Conservation (phyloP, 2,329 filamentous ascomycete species). For the Anisogramma anomala region DNA sequence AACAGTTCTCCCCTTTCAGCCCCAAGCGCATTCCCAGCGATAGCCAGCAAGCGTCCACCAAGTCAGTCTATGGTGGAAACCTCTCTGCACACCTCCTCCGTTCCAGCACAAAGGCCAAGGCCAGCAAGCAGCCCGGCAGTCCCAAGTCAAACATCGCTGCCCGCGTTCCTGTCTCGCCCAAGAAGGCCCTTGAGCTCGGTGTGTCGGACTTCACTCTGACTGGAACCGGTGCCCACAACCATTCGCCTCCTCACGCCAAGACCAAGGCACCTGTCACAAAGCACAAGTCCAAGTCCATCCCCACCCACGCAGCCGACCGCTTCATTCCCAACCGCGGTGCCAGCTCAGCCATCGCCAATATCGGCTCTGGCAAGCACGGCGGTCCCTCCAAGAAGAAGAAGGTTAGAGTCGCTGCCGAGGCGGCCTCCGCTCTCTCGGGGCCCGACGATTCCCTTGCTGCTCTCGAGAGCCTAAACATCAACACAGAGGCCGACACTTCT, state of each 20-base stretch:
- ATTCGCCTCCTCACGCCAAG: slow-evolving; percentile 48
- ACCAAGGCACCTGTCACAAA: slow-evolving; percentile 35
- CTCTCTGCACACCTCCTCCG: slow-evolving; percentile 69
- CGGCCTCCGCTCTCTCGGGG: slow-evolving; percentile 65
- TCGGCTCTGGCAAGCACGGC: slow-evolving; percentile 74
- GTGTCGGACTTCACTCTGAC: slow-evolving; percentile 87
- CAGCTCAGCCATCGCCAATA: slow-evolving; percentile 77
- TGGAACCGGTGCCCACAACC: slow-evolving; percentile 56
- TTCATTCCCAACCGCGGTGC: slow-evolving; percentile 92
- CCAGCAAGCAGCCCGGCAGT: slow-evolving; percentile 69
- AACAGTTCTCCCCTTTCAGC: slow-evolving; percentile 65
- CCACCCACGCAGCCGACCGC: slow-evolving; percentile 73
- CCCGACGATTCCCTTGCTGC: slow-evolving; percentile 67
- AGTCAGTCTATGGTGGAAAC: slow-evolving; percentile 72
- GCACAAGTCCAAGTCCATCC: slow-evolving; percentile 59
- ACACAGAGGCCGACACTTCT: slow-evolving; percentile 54
- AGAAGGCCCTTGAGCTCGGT: slow-evolving; percentile 73
- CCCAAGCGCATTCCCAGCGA: slow-evolving; percentile 52
- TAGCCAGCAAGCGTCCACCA: slow-evolving; percentile 37
- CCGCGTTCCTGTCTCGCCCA: slow-evolving; percentile 60
- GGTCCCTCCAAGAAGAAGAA: slow-evolving; percentile 56
- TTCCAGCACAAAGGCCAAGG: slow-evolving; percentile 55
- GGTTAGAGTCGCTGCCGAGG: slow-evolving; percentile 59
- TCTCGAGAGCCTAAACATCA: slow-evolving; percentile 67
- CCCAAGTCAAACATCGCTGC: slow-evolving; percentile 96